A percentile compares a stretch with the other conserved stretches of the same genome.
Conservation (phyloP, 2,329 filamentous ascomycete species). For the Venturia carpophila region DNA sequence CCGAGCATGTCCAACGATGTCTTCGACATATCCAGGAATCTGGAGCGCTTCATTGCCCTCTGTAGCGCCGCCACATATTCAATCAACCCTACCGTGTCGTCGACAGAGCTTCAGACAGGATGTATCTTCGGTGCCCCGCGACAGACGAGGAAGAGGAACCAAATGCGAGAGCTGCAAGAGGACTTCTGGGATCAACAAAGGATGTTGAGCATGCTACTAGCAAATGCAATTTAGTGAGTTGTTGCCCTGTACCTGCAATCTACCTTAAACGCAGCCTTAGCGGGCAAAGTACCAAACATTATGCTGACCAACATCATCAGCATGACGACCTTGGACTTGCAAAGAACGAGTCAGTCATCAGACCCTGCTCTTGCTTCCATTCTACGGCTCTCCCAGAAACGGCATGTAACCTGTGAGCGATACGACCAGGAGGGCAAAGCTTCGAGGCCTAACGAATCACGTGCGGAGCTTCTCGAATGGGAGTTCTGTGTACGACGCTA, state of each 20-base stretch:
- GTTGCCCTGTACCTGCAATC: neutral
- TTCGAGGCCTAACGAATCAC: conserved; percentile 10
- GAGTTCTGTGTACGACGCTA: conserved; percentile 16
- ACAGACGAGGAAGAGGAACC: conserved; percentile 11
- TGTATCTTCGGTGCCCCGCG: conserved; percentile 5
- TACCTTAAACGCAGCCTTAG: neutral
- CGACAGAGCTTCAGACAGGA: conserved; percentile 1
- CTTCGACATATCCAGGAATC: conserved; percentile 8
- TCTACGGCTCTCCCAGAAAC: conserved; percentile 10
- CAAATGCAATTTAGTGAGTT: conserved; percentile 18
- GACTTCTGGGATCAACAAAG: conserved; percentile 18
- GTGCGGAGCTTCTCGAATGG: conserved; percentile 15
- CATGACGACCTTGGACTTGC: conserved; percentile 17
- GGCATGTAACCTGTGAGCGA: conserved; percentile 13
- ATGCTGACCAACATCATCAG: conserved; percentile 3
- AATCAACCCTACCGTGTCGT: neutral
- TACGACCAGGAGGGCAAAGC: neutral
- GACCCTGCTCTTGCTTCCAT: conserved; percentile 14
- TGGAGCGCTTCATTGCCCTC: conserved; percentile 16
- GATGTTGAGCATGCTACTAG: conserved; percentile 12
- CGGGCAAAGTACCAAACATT: neutral
- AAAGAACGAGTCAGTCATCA: conserved; percentile 1
- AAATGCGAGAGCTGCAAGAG: conserved; percentile 14
- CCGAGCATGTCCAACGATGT: conserved; percentile 1
- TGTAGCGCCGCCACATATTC: conserved; percentile 15